These are phyloP conservation scores for Geranium brycei DNA, from an alignment of 345 rosid species.

Conservation along the genomic window DNA sequence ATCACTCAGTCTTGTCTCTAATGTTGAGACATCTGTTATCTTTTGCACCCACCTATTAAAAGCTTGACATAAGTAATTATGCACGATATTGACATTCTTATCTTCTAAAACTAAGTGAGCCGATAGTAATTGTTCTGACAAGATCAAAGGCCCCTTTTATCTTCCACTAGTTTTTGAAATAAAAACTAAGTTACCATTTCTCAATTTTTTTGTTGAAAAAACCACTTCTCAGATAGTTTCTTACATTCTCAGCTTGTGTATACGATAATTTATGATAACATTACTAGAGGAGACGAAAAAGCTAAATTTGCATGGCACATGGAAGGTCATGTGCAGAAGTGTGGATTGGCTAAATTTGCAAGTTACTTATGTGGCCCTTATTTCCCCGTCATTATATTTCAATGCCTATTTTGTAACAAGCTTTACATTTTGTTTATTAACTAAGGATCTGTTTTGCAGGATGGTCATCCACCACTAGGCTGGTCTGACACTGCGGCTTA, in stretches of 20 bases:
- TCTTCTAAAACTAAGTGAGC: too few species aligned
- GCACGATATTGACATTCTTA: too few species aligned
- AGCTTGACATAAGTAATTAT: too few species aligned
- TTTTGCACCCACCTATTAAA: too few species aligned
- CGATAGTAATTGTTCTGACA: too few species aligned
- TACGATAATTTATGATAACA: not conserved
- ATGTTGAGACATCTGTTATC: too few species aligned
- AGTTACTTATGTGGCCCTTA: not conserved
- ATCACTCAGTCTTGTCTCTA: too few species aligned
- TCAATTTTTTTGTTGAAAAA: too few species aligned
- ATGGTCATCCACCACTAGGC: conserved; percentile 95
- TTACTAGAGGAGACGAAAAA: not conserved
- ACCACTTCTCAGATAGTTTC: too few species aligned
- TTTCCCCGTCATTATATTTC: not conserved
- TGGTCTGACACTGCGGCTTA: conserved; percentile 90
- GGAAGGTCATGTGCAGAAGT: not conserved
- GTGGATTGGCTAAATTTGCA: not conserved
- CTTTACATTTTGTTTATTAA: not conserved
- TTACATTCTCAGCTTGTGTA: not conserved
- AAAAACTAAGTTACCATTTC: too few species aligned
- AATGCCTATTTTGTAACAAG: not conserved
- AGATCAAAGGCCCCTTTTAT: too few species aligned
- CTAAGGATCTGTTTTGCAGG: conserved; percentile 33
- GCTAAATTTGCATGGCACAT: not conserved
- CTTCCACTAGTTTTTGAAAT: too few species aligned